Evolutionary conservation across 116 monocot species (phyloP), one percentile per base, ranked within the genome.

Genomic region (Iris pallida): DNA sequence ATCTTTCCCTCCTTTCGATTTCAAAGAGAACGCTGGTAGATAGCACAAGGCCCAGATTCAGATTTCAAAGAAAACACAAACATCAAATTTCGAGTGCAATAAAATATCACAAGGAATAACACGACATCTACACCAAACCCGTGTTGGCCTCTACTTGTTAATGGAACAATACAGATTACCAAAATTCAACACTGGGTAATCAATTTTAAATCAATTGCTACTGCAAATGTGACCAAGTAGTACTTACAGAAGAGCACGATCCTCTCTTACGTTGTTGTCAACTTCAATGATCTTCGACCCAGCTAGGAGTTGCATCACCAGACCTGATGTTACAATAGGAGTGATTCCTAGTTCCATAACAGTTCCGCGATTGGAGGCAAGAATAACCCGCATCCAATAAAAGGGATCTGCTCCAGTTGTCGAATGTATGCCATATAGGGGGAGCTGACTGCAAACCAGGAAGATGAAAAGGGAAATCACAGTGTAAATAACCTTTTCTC

Each of bases 321-420:
- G 17, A 15, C 75, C 84, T 13, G 77, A 79, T 0, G 84, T 80
- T 7, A 84, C 76, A 70, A 84, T 84, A 42, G 80, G 80, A 58
- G 84, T 80, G 13, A 77, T 84, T 15, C 84, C 84, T 9, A 80
- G 55, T 12, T 80, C 80, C 80, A 84, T 84, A 30, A 84, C 76
- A 8, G 76, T 80, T 40, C 80, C 79, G 59, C 76, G 76, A 76
- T 77, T 80, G 1, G 80, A 80, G 8, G 84, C 84, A 69, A 80
- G 73, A 19, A 84, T 84, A 58, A 77, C 80, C 61, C 80, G 84
- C 80, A 84, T 84, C 79, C 80, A 77, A 44, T 84, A 80, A 40
- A 84, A 84, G 15, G 84, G 84, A 74, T 84, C 80, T 13, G 73
- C 84, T 1, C 84, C 84, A 5, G 80, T 80, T 6, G 84, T 84